Conservation (phyloP, 1,139 yeast species). For the Pichia sp. region DNA sequence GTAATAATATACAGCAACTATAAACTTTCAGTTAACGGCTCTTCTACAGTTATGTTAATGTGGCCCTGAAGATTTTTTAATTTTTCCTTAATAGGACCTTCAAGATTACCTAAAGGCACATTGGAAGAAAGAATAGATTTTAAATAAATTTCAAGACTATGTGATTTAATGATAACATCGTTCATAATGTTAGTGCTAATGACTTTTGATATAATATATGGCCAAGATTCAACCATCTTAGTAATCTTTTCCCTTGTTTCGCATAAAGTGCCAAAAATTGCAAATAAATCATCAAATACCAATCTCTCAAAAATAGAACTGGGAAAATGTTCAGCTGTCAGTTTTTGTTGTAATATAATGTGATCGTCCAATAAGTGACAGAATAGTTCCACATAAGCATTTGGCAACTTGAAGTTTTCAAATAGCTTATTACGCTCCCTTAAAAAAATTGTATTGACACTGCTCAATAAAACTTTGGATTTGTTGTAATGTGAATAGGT, state of each 20-base stretch:
- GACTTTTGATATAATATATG: constrained; percentile 20
- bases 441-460: constrained; percentile 20
- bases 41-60: constrained; percentile 4
- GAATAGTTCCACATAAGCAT: constrained; percentile 6
- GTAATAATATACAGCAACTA: too few species aligned
- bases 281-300: constrained; percentile 18
- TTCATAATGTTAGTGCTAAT: constrained; percentile 17
- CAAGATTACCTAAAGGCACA: constrained; percentile 12
- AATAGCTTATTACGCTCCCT: constrained; percentile 11
- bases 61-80: not conserved
- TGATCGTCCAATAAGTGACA: constrained; percentile 7
- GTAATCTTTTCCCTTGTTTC: constrained; percentile 9
- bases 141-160: not conserved
- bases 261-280: constrained; percentile 17
- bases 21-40: constrained; percentile 11
- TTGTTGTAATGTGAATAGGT: constrained; percentile 14
- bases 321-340: constrained; percentile 11
- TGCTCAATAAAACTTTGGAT: constrained; percentile 19
- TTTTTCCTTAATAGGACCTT: constrained; percentile 1
- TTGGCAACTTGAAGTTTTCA: constrained; percentile 1
- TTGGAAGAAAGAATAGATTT: constrained; percentile 15
- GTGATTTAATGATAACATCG: not conserved
- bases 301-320: constrained; percentile 11
- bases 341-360: constrained; percentile 4
- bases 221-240: constrained; percentile 19